Evolutionary conservation across 2,329 filamentous ascomycete species (phyloP).

Genomic region (Phaeosphaeriaceae sp.): DNA sequence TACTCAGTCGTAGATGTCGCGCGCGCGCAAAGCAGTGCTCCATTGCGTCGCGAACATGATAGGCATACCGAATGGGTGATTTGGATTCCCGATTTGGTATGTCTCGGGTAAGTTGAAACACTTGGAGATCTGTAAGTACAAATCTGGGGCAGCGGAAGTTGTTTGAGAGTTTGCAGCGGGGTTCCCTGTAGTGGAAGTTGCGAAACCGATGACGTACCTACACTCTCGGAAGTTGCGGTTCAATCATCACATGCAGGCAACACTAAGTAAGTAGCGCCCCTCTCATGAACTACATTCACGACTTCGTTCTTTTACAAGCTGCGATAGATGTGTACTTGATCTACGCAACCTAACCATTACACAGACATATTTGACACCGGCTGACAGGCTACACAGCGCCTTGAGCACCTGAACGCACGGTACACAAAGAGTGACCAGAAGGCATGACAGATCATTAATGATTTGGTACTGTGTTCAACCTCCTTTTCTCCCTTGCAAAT

Average conservation of each 20-base stretch:
- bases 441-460: not conserved
- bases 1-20: not conserved
- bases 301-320: not conserved
- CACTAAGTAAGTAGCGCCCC: not conserved
- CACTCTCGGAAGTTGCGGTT: conserved; percentile 27
- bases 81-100: conserved; percentile 17
- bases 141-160: conserved; percentile 23
- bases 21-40: not conserved
- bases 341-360: not conserved
- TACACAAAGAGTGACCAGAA: not conserved
- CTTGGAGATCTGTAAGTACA: conserved; percentile 12
- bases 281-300: not conserved
- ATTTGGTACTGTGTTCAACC: not conserved
- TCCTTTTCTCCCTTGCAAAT: not conserved
- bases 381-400: not conserved
- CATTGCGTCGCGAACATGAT: not conserved
- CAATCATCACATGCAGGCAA: not conserved
- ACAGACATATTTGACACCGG: not conserved
- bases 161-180: conserved; percentile 23
- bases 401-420: not conserved
- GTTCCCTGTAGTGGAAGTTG: conserved; percentile 14
- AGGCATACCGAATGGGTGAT: conserved; percentile 10
- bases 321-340: not conserved
- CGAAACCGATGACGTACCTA: conserved; percentile 31
- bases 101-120: conserved; percentile 12